phyloP scores from a whole-genome alignment of 768 basidiomycete species.

The Lactarius quietus region DNA sequence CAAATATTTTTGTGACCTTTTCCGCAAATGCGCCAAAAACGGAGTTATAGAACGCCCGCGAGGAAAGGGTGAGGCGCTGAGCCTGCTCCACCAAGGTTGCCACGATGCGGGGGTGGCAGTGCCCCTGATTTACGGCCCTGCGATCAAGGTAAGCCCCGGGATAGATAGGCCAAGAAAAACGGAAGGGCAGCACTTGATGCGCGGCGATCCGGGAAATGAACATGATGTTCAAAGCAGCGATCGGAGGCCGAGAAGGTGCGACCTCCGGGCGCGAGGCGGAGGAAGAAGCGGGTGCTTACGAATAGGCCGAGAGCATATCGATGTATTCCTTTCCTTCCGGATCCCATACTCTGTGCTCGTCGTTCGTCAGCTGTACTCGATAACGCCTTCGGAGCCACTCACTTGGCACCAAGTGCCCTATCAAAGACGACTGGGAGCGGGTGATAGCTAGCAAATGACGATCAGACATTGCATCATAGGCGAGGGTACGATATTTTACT shows the following conservation, averaged over 20 bases:
- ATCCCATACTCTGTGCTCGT: conserved; percentile 71
- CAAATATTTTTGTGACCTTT: conserved; percentile 77
- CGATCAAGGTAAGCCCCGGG: background rate
- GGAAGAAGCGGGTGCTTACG: conserved; percentile 51
- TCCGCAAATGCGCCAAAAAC: conserved; percentile 88
- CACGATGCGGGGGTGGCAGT: conserved; percentile 90
- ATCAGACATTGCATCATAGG: background rate
- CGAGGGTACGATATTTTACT: conserved; percentile 59
- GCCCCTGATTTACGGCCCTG: conserved; percentile 91
- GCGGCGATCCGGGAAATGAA: background rate
- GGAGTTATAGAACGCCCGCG: conserved; percentile 94
- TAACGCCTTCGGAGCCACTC: conserved; percentile 38
- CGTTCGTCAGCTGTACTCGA: conserved; percentile 19
- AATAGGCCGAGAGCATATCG: conserved; percentile 97
- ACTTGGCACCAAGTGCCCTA: conserved; percentile 84
- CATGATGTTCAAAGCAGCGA: background rate
- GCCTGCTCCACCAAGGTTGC: conserved; percentile 80
- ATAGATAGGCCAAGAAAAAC: background rate
- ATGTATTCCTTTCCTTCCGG: conserved; percentile 95
- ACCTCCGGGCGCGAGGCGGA: background rate
- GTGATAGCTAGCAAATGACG: conserved; percentile 66
- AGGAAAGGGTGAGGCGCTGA: conserved; percentile 86
- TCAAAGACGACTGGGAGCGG: conserved; percentile 95
- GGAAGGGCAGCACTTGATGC: background rate
- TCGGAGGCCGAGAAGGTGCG: background rate